phyloP scores from a whole-genome alignment of 176 grass and related monocot genomes.

The Rhynchospora pubera region DNA sequence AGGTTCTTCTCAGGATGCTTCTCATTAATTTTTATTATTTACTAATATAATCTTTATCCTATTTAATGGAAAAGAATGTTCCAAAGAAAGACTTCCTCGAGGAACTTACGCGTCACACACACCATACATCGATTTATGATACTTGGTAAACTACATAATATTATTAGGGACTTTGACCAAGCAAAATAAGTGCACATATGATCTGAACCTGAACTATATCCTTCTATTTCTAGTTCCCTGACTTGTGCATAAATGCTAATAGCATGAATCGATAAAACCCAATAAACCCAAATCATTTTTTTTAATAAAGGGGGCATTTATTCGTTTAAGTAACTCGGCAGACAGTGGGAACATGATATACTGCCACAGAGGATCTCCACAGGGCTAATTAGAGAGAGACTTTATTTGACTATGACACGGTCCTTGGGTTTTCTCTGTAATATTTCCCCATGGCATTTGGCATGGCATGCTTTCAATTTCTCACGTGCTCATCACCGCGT shows the following conservation, averaged over 20 bases:
- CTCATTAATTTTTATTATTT: not conserved
- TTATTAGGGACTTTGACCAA: too few relatives aligned
- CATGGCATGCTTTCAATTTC: not conserved
- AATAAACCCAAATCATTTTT: too few relatives aligned
- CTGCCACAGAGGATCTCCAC: not conserved
- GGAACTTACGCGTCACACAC: too few relatives aligned
- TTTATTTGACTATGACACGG: not conserved
- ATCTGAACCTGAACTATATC: too few relatives aligned
- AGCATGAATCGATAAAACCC: too few relatives aligned
- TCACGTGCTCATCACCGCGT: not conserved
- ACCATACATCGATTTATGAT: too few relatives aligned
- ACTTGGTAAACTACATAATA: too few relatives aligned
- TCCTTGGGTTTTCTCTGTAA: not conserved
- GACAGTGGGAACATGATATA: not conserved
- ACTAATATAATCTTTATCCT: not conserved
- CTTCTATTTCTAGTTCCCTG: too few relatives aligned
- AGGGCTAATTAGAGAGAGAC: not conserved
- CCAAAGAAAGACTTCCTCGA: not conserved
- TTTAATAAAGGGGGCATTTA: too few relatives aligned
- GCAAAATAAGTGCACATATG: too few relatives aligned
- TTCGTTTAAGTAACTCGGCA: not conserved
- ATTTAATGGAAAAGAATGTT: not conserved
- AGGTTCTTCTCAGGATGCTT: not conserved
- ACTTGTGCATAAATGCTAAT: too few relatives aligned
- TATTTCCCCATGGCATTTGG: not conserved